These are phyloP conservation scores for Talaromyces sp. DNA, from an alignment of 2,329 filamentous ascomycete genomes.

Conservation along the genomic window DNA sequence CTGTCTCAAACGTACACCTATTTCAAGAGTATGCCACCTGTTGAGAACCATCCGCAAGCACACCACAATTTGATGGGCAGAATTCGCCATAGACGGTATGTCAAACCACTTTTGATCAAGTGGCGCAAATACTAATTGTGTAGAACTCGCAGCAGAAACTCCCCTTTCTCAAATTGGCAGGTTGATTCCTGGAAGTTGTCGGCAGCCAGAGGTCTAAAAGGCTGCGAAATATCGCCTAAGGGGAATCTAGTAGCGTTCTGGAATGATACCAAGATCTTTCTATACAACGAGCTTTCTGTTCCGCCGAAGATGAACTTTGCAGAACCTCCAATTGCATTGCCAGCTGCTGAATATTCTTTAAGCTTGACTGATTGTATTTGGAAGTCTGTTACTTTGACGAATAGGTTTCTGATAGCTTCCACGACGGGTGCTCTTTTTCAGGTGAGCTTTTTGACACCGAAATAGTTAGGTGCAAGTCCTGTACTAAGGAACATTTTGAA, in stretches of 20 bases:
- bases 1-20: conserved; percentile 20
- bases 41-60: not conserved
- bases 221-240: conserved; percentile 28
- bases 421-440: conserved; percentile 17
- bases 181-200: conserved; percentile 22
- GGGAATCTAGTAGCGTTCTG: conserved; percentile 29
- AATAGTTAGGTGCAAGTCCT: not conserved
- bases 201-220: conserved; percentile 25
- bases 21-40: conserved; percentile 8
- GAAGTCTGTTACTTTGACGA: conserved; percentile 13
- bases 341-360: conserved; percentile 5
- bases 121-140: not conserved
- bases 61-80: not conserved
- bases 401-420: conserved; percentile 17
- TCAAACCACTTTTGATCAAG: not conserved
- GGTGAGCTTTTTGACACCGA: not conserved
- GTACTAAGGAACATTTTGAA: not conserved
- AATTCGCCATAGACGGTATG: conserved; percentile 3
- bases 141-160: not conserved
- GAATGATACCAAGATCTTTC: conserved; percentile 27
- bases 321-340: not conserved
- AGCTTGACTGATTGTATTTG: conserved; percentile 11
- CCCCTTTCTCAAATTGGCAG: conserved; percentile 19
- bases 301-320: not conserved
- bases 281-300: conserved; percentile 27